Evolutionary conservation across 306 rosid genomes (phyloP), one percentile per base, ranked within the genome.

Genomic region (Castanea mollissima): DNA sequence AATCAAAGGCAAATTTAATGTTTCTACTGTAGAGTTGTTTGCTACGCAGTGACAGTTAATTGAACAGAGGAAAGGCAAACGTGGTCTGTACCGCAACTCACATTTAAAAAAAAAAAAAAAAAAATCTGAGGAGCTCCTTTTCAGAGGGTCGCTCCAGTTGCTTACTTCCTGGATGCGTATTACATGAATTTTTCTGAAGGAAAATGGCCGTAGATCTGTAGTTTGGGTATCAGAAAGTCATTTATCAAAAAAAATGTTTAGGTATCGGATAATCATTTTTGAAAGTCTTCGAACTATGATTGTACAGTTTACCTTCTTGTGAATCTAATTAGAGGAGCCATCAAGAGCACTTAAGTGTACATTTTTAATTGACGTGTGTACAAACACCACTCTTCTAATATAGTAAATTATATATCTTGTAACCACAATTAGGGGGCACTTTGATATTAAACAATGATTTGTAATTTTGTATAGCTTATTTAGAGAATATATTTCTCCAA

Each of bases 1-100:
- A 69, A 71, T 69, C 54, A 79, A 80, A 79, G 31, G 15, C 71
- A 18, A 35, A 12, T 67, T 35, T 9, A 46, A 14, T 70, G 55
- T 63, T 55, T 63, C 23, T 56, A 0, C 15, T 31, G 20, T 9
- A 32, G 34, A 35, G 27, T 35, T 67, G 49, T 7, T 32, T 18
- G 14, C 52, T 35, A 19, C 19, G 72, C 72, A 68, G 72, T 21
- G 72, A 34, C 29, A 68, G 14, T 19, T 35, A 19, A 19, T n/a
- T 49, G 68, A 51, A 57, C 44, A 73, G 62, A 74, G 34, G 27
- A 77, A 7, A 60, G 55, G 58, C 60, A 78, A 58, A 55, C 46
- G 2, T 51, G 60, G 74, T 32, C 60, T n/a, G 19, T 13, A 3
- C 6, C 1, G 46, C 41, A 35, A 54, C 49, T 60, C 72, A 49